phyloP scores from a whole-genome alignment of 1,139 yeast species.

The Yamadazyma jaroonii region DNA sequence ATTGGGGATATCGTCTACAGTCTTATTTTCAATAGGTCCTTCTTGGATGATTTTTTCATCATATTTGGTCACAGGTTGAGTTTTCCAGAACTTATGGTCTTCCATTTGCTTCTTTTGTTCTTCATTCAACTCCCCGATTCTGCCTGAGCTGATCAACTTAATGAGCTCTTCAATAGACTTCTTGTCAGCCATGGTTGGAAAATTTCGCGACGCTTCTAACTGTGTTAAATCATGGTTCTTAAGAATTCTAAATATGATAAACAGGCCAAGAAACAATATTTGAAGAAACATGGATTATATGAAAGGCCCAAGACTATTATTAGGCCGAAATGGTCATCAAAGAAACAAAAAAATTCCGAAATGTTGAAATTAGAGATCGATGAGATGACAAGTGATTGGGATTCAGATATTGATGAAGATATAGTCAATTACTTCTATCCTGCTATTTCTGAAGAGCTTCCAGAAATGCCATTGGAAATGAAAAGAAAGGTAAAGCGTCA shows the following conservation, averaged over 20 bases:
- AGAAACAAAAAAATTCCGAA: conserved; percentile 15
- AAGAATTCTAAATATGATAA: conserved; percentile 47
- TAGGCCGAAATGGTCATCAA: conserved; percentile 38
- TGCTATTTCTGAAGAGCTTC: conserved; percentile 26
- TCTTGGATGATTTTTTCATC: conserved; percentile 65
- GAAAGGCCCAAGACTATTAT: conserved; percentile 11
- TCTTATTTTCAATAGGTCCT: conserved; percentile 81
- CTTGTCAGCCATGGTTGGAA: conserved; percentile 7
- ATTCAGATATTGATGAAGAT: conserved; percentile 43
- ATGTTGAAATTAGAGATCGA: conserved; percentile 31
- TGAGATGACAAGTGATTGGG: conserved; percentile 36
- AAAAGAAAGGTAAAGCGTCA: conserved; percentile 37
- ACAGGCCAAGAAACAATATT: conserved; percentile 38
- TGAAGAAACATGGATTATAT: conserved; percentile 40
- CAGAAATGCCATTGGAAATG: conserved; percentile 30
- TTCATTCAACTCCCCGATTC: conserved; percentile 41
- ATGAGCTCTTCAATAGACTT: conserved; percentile 45
- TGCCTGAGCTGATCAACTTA: conserved; percentile 52
- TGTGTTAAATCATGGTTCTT: conserved; percentile 32
- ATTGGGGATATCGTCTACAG: conserved; percentile 67
- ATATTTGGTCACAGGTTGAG: conserved; percentile 88
- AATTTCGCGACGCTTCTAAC: not conserved
- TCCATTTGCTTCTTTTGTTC: conserved; percentile 68
- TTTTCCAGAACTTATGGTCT: conserved; percentile 95
- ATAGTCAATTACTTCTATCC: conserved; percentile 44